A percentile compares a stretch with the other conserved stretches of the same genome.
phyloP scores from a whole-genome alignment of 2,329 filamentous ascomycete species.

The Sporothrix pallida region DNA sequence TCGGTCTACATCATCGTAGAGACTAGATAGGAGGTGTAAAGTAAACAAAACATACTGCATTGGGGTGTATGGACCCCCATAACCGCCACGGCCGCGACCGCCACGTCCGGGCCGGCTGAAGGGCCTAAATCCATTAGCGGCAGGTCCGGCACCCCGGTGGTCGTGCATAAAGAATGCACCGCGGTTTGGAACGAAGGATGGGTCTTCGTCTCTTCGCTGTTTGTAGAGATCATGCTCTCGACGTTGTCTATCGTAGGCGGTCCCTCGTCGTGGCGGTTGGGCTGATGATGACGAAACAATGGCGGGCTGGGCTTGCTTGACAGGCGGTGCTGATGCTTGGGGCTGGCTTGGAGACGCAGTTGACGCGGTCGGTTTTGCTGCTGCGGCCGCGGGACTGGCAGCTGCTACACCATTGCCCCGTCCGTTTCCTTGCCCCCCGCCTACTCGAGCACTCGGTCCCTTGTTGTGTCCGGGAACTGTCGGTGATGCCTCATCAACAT shows the following conservation, averaged over 20 bases:
- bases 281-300: constrained; percentile 35
- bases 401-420: constrained; percentile 41
- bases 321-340: constrained; percentile 4
- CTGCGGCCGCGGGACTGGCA: not conserved
- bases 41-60: constrained; percentile 55
- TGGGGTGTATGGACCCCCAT: constrained; percentile 63
- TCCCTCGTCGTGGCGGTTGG: constrained; percentile 48
- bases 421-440: constrained; percentile 45
- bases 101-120: constrained; percentile 68
- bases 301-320: constrained; percentile 48
- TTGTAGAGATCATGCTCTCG: constrained; percentile 91
- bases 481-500: constrained; percentile 62
- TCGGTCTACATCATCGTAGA: not conserved
- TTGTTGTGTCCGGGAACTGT: constrained; percentile 48
- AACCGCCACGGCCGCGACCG: constrained; percentile 61
- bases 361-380: constrained; percentile 13
- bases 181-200: constrained; percentile 90
- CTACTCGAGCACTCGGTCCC: constrained; percentile 34
- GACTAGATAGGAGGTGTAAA: constrained; percentile 17
- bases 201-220: constrained; percentile 85
- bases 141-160: constrained; percentile 77
- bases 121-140: constrained; percentile 77
- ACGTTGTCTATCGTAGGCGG: constrained; percentile 71
- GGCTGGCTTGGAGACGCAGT: constrained; percentile 20
- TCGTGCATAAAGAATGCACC: constrained; percentile 98